Base-by-base conservation (phyloP, 495 filamentous ascomycete species). In the Daldinia grandis region DNA sequence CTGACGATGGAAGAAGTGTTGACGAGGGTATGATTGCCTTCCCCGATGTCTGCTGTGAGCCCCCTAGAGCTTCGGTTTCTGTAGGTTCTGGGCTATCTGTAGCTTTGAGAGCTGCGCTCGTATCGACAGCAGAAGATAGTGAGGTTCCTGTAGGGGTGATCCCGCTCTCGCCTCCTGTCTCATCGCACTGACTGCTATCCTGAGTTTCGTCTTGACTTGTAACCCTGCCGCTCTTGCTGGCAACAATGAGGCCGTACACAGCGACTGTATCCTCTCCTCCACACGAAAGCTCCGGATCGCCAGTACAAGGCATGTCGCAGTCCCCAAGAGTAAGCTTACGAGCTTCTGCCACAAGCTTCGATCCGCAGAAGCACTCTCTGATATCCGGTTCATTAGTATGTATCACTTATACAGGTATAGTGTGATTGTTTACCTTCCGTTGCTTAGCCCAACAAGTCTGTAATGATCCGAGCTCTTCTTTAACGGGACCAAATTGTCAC, bases 301-400 rank as follows among this genome's bases (percentile, higher is more conserved):
- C 69, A 2, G 57, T 57, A 19, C 73, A 75, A 7, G 70, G 62
- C 31, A 27, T 50, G 28, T 47, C 58, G 63, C 69, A 73, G 21
- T 70, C 51, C n/a, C 66, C 62, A 10, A 28, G 31, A 14, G 58
- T 19, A 19, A 71, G 66, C 8, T 68, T 69, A 15, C 35, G 62
- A 31, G 59, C 59, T 38, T 57, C 50, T 17, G 58, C 30, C 14
- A 54, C 30, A 24, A 75, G 69, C n/a, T 68, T 40, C 15, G 40
- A 33, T 1, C 66, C 69, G 35, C 73, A 75, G n/a, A 69, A 40
- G 30, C 66, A 75, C 35, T 70, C 59, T 21, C 69, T 75, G 2
- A 3, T 2, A 28, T 17, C 7, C 44, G 47, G 17, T 9, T 38
- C 30, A 31, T 58, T 56, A 69, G 54, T 58, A 28, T 15, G 54